Evolutionary conservation across 2,329 filamentous ascomycete genomes (phyloP).

Genomic region (Clathrospora elynae): DNA sequence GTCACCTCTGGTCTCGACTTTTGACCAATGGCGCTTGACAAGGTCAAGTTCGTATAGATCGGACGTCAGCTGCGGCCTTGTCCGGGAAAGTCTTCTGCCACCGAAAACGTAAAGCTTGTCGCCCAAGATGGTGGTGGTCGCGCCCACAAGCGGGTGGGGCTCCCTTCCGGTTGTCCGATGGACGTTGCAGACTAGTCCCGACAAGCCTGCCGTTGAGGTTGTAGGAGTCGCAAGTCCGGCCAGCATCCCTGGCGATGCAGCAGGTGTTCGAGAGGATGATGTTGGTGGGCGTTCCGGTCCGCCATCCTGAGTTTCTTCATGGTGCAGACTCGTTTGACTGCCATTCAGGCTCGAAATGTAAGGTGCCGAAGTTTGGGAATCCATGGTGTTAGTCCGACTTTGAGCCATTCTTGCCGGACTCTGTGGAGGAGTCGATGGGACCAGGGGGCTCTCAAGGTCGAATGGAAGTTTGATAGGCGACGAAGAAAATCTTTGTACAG

Average conservation of each 20-base stretch:
- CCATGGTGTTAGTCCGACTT: slow-evolving; percentile 54
- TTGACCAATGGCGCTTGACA: slow-evolving; percentile 90
- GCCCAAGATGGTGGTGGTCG: slow-evolving; percentile 91
- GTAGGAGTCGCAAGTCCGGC: slow-evolving; percentile 47
- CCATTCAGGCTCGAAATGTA: slow-evolving; percentile 52
- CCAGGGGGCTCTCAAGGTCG: slow-evolving; percentile 22
- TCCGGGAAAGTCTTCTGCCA: slow-evolving; percentile 83
- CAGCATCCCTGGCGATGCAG: slow-evolving; percentile 51
- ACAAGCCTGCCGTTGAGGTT: slow-evolving; percentile 63
- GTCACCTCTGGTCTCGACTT: slow-evolving; percentile 81
- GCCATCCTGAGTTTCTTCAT: slow-evolving; percentile 51
- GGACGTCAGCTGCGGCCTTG: slow-evolving; percentile 80
- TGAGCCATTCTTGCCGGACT: slow-evolving; percentile 51
- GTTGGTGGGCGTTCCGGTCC: slow-evolving; percentile 43
- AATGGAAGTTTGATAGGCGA: slow-evolving; percentile 39
- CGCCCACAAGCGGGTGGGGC: slow-evolving; percentile 88
- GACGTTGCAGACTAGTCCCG: slow-evolving; percentile 70
- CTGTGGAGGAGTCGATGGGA: slow-evolving; percentile 26
- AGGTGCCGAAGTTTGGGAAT: slow-evolving; percentile 53
- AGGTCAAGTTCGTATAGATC: slow-evolving; percentile 94
- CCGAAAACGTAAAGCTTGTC: slow-evolving; percentile 98
- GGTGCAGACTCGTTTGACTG: slow-evolving; percentile 54
- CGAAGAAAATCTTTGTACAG: slow-evolving; percentile 47
- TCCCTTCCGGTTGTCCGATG: slow-evolving; percentile 87
- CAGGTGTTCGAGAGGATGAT: slow-evolving; percentile 44